These are phyloP conservation scores for Pseudohalonectria lignicola DNA, from an alignment of 2,329 filamentous ascomycete species.

Conservation along the genomic window DNA sequence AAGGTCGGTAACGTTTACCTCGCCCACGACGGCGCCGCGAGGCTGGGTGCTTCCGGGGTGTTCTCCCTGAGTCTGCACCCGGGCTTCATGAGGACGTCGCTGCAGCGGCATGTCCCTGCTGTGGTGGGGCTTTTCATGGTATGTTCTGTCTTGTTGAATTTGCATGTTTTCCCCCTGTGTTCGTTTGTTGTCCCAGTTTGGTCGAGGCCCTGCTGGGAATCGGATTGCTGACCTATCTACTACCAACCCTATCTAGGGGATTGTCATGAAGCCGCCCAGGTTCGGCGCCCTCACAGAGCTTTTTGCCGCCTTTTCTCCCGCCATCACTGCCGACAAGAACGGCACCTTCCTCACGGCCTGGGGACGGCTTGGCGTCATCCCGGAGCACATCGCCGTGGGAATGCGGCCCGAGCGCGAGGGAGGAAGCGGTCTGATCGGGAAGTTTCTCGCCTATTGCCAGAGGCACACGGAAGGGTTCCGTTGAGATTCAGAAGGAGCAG, in stretches of 20 bases:
- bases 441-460: not conserved
- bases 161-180: too few species aligned
- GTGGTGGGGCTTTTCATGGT: too few species aligned
- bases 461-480: not conserved
- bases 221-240: too few species aligned
- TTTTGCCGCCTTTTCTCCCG: constrained; percentile 24
- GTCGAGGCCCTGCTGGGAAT: too few species aligned
- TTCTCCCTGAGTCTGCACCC: constrained; percentile 15
- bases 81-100: constrained; percentile 15
- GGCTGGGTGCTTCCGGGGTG: constrained; percentile 11
- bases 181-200: too few species aligned
- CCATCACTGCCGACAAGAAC: too few species aligned
- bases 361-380: too few species aligned
- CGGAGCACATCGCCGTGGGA: too few species aligned
- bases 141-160: too few species aligned
- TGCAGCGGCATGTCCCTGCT: constrained; percentile 9
- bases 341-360: too few species aligned
- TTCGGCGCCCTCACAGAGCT: constrained; percentile 27
- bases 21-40: constrained; percentile 12
- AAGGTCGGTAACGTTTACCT: constrained; percentile 14
- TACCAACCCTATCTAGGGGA: constrained; percentile 9
- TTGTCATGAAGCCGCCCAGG: constrained; percentile 10
- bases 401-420: too few species aligned
- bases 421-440: constrained; percentile 8
- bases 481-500: not conserved